These are phyloP conservation scores for Ilyonectria robusta DNA, from an alignment of 2,329 filamentous ascomycete genomes.

Conservation along the genomic window DNA sequence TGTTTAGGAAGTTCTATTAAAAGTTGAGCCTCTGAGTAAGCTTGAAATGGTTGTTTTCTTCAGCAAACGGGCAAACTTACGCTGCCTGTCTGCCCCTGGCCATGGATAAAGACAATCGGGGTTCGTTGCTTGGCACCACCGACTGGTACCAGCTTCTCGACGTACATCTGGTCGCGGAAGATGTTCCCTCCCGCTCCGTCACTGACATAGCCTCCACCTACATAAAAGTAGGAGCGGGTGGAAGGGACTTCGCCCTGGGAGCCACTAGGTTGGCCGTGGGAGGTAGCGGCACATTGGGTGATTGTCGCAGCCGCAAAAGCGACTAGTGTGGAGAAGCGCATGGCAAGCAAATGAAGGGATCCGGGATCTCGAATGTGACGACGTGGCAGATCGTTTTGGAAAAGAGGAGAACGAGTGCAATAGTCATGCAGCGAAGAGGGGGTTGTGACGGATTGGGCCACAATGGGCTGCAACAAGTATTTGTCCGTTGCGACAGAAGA, in stretches of 20 bases:
- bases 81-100: constrained; percentile 41
- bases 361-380: no score
- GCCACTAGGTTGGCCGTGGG: not conserved
- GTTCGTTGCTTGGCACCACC: constrained; percentile 27
- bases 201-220: constrained; percentile 37
- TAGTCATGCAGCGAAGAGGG: no score
- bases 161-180: constrained; percentile 44
- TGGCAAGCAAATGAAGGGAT: no score
- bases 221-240: constrained; percentile 40
- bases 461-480: no score
- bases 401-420: no score
- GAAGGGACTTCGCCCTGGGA: constrained; percentile 28
- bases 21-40: not conserved
- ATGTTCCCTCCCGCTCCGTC: constrained; percentile 38
- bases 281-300: no score
- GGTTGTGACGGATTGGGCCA: no score
- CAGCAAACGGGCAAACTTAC: constrained; percentile 14
- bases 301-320: not conserved
- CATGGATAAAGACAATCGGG: constrained; percentile 43
- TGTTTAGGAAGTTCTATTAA: constrained; percentile 42
- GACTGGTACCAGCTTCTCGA: constrained; percentile 38
- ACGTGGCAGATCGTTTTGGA: no score
- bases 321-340: no score
- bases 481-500: no score
- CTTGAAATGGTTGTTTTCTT: no score